phyloP scores from a whole-genome alignment of 148 eudicot genomes.

The Vaccinium corymbosum region DNA sequence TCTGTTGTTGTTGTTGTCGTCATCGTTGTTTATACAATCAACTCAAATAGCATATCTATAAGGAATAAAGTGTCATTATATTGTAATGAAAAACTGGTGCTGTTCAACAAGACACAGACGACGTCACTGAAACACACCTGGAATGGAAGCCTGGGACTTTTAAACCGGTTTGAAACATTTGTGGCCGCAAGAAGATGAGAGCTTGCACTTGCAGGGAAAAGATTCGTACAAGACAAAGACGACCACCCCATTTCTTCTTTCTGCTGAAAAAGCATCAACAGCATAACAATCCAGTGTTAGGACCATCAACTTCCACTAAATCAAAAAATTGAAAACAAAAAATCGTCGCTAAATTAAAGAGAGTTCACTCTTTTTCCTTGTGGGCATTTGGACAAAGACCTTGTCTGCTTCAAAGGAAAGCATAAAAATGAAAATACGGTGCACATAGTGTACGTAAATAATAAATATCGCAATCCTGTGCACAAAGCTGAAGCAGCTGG shows the following conservation, averaged over 20 bases:
- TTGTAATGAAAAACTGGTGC: too few relatives aligned
- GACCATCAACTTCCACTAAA: background rate
- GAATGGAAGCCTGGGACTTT: conserved; percentile 15
- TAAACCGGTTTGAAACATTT: conserved; percentile 2
- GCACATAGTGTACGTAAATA: background rate
- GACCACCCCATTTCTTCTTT: conserved; percentile 10
- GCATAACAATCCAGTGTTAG: background rate
- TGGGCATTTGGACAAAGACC: conserved; percentile 17
- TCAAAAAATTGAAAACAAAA: background rate
- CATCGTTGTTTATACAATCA: background rate
- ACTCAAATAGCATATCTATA: background rate
- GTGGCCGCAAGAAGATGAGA: background rate
- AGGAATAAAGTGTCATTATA: too few relatives aligned
- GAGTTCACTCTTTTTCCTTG: background rate
- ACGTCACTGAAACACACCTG: conserved; percentile 7
- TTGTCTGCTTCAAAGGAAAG: conserved; percentile 8
- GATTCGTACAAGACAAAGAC: background rate
- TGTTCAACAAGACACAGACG: too few relatives aligned
- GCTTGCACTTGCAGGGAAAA: conserved; percentile 13
- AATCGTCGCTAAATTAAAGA: background rate
- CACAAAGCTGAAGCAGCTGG: background rate
- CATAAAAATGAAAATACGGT: too few relatives aligned
- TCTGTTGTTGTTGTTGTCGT: too few relatives aligned
- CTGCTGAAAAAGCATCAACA: background rate
- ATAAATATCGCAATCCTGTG: background rate